Evolutionary conservation across 2,329 filamentous ascomycete species (phyloP), one percentile per base, ranked within the genome.

Genomic region (Colletotrichum ledebouriae): DNA sequence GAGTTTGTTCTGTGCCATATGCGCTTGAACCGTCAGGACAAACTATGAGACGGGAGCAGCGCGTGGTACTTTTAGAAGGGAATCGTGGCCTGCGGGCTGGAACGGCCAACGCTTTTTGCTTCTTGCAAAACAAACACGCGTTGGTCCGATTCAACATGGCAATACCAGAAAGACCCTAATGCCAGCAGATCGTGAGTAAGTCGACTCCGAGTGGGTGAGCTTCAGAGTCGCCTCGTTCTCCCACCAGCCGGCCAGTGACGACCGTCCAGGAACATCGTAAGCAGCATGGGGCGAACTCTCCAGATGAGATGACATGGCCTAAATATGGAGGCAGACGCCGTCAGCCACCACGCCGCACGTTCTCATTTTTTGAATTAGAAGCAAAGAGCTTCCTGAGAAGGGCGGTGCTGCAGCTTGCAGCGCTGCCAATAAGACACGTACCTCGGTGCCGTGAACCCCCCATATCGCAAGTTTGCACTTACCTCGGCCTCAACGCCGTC

Each of bases 251-350:
- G 34, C 44, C 58, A 46, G 34, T 52, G 44, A 60, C 52, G 58
- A 46, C 58, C 44, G 46, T 50, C 34, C 44, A 60, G 46, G 33
- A 50, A 50, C 44, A 60, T 52, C 58, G 58, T 60, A 60, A 61
- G 59, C 63, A 52, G 50, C 42, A 49, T 52, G 58, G 50, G 59
- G 58, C 22, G 25, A 56, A 37, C 34, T 25, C 37, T 59, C 37
- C 39, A 59, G 41, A 56, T 50, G 46, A 68, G 47, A 65, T 46
- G 61, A 46, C 34, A 56, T 52, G 55, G 42, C 33, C 61, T 60
- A 65, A 65, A 49, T 68, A 50, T 68, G 61, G 65, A 68, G 61
- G 65, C 20, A 22, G 49, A 56, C 65, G 55, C 61, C 61, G 42
- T 65, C 61, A 60, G 65, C 65, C 65, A 65, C 65, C 47, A 60